Evolutionary conservation across 331 rosid species (phyloP).

Genomic region (Malus hybrid): DNA sequence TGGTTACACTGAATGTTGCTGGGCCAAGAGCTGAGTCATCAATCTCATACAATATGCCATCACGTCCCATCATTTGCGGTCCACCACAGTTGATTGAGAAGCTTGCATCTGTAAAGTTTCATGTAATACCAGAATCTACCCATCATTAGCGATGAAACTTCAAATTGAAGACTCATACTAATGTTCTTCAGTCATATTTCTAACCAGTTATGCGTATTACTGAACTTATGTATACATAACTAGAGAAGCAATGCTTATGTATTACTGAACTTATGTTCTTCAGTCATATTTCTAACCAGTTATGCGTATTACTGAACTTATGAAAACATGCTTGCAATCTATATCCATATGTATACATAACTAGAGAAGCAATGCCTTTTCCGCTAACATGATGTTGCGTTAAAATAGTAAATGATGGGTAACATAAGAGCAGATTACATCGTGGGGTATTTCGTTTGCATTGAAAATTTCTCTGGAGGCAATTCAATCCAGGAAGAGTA

Average conservation of each 20-base stretch:
- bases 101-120: constrained; percentile 39
- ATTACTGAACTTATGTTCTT: too few relatives aligned
- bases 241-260: too few relatives aligned
- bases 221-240: too few relatives aligned
- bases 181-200: not conserved
- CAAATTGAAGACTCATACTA: not conserved
- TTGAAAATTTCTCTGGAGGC: constrained; percentile 19
- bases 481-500: constrained; percentile 5
- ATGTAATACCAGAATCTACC: not conserved
- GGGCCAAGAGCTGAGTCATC: not conserved
- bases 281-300: not conserved
- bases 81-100: constrained; percentile 83
- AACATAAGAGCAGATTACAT: constrained; percentile 1
- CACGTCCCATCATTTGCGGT: constrained; percentile 15
- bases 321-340: not conserved
- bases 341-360: not conserved
- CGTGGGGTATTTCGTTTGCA: constrained; percentile 19
- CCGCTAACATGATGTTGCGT: not conserved
- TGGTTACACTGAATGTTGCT: constrained; percentile 50
- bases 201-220: too few relatives aligned
- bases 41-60: not conserved
- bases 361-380: not conserved
- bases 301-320: not conserved
- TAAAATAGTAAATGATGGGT: not conserved
- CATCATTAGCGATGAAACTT: not conserved